Percentiles rank a stretch among this genome's conserved stretches.
These are phyloP conservation scores for Leccinum arenicola DNA, from an alignment of 768 basidiomycete species.

Conservation along the genomic window DNA sequence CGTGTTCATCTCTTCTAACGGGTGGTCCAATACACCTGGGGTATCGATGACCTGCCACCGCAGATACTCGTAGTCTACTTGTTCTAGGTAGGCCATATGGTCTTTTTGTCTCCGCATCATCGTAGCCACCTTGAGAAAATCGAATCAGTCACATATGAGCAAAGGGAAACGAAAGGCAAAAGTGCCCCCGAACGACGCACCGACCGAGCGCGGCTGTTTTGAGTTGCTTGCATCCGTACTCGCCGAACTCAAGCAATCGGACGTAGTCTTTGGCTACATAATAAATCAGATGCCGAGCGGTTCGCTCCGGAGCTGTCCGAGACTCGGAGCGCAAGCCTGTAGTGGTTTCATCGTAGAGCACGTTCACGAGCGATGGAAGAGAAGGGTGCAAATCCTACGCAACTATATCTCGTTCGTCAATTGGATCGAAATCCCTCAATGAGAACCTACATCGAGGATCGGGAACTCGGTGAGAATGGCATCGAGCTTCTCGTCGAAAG, in stretches of 20 bases:
- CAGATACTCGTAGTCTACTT: slow-evolving; percentile 99
- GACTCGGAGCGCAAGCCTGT: slow-evolving; percentile 75
- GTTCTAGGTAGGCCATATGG: slow-evolving; percentile 95
- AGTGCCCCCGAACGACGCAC: slow-evolving; percentile 43
- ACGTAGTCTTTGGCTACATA: slow-evolving; percentile 97
- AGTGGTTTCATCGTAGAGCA: slow-evolving; percentile 99
- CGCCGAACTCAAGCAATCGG: slow-evolving; percentile 95
- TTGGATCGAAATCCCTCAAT: background rate
- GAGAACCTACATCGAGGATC: slow-evolving; percentile 81
- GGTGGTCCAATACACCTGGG: slow-evolving; percentile 96
- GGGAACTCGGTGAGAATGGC: slow-evolving; percentile 96
- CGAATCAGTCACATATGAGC: background rate
- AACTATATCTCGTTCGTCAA: slow-evolving; percentile 5
- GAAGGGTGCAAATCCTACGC: slow-evolving; percentile 90
- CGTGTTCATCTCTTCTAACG: slow-evolving; percentile 99
- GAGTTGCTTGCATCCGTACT: slow-evolving; percentile 98
- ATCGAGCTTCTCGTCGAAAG: slow-evolving; percentile 93
- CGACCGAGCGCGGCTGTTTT: slow-evolving; percentile 97
- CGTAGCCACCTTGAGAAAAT: slow-evolving; percentile 80
- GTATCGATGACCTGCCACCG: slow-evolving; percentile 99
- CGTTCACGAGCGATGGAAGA: slow-evolving; percentile 92
- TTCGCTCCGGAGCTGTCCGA: slow-evolving; percentile 84
- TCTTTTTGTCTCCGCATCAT: slow-evolving; percentile 99
- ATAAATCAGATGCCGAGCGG: slow-evolving; percentile 93
- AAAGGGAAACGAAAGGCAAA: background rate